These are phyloP conservation scores for Trichoderma sp. DNA, from an alignment of 2,329 filamentous ascomycete genomes.

Conservation along the genomic window DNA sequence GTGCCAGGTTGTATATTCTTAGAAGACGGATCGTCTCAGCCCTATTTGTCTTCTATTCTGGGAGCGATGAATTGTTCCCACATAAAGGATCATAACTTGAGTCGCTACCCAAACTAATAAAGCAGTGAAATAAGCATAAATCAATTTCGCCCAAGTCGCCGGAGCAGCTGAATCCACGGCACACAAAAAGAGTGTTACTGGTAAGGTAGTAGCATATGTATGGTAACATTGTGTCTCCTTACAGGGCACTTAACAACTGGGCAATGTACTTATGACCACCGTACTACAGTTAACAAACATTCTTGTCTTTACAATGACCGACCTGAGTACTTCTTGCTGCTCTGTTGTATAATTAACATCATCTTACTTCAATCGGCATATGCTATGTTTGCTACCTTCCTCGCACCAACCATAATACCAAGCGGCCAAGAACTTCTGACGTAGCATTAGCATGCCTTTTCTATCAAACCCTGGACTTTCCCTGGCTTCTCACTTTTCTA, in stretches of 20 bases:
- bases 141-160: not conserved
- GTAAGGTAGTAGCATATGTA: not conserved
- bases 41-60: not conserved
- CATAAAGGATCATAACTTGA: not conserved
- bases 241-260: not conserved
- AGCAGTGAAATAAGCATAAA: not conserved
- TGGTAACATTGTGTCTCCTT: not conserved
- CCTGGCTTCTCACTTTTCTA: not conserved
- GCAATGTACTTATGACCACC: not conserved
- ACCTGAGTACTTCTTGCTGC: not conserved
- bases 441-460: not conserved
- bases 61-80: not conserved
- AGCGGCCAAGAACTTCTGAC: not conserved
- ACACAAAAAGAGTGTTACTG: not conserved
- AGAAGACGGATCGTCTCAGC: not conserved
- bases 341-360: not conserved
- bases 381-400: not conserved
- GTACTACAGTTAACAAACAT: not conserved
- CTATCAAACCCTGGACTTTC: not conserved
- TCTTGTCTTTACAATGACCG: not conserved
- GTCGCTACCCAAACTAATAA: not conserved
- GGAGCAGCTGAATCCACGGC: not conserved
- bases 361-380: not conserved
- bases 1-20: not conserved
- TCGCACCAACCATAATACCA: not conserved